Evolutionary conservation across 2,329 filamentous ascomycete genomes (phyloP), one percentile per base, ranked within the genome.

Genomic region (Lasiodiplodia citricola): DNA sequence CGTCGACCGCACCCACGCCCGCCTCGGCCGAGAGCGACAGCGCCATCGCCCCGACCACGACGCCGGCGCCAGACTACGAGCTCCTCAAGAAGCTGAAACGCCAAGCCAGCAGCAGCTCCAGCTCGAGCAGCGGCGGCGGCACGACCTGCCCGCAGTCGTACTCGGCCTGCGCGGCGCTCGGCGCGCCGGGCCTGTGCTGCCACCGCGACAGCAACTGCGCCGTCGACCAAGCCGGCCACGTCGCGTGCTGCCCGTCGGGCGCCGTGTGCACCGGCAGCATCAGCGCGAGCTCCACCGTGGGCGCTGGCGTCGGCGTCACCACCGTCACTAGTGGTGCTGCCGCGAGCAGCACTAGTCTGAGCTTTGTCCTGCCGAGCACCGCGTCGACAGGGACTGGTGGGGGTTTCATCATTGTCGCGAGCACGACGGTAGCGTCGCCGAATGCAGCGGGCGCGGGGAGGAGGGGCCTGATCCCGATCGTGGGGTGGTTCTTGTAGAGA

Each of bases 231-330:
- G 85, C 83, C 47, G 83, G 87, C 66, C 82, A 88, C 70, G 84
- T 90, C 66, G 88, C 87, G 28, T 90, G 88, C 81, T 90, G 88
- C 78, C 87, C 87, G 0, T 81, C 78, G 31, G 84, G 85, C 63
- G 85, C 85, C 16, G 83, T 80, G 35, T 90, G 88, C 74, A 89
- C 87, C 0, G 88, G 88, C 2, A 83, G 81, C 10, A 81, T 89
- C 41, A 60, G 65, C 62, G 47, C 67, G 14, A 71, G 67, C 51
- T 18, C 25, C 3, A 62, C 41, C 16, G 25, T 67, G 25, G 41
- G 21, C 13, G 16, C 50, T 16, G 66, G 25, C 23, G 16, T 23
- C 10, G 56, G 31, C 44, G 60, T 37, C 10, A 52, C 60, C 11
- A 52, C 44, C 18, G 28, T 52, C 28, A 51, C 60, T 2, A n/a